Percentiles rank a stretch among this genome's conserved stretches.
Conservation (phyloP, 768 basidiomycete genomes). For the Tricholoma sp. region DNA sequence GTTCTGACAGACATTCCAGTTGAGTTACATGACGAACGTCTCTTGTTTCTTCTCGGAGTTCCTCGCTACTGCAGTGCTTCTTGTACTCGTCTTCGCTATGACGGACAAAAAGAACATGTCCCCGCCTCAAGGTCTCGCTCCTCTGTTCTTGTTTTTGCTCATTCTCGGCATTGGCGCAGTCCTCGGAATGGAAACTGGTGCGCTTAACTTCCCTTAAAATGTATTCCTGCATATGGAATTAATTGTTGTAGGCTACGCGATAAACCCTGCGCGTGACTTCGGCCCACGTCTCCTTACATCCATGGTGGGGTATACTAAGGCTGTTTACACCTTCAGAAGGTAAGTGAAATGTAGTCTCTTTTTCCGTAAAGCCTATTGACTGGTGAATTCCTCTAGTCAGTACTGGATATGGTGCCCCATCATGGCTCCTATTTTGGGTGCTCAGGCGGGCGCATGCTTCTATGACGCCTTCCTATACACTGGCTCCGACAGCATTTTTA, state of each 20-base stretch:
- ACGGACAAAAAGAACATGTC: conserved; percentile 49
- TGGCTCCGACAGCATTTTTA: conserved; percentile 51
- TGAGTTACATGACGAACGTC: conserved; percentile 35
- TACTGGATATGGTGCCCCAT: conserved; percentile 75
- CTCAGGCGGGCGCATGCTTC: conserved; percentile 42
- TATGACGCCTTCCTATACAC: conserved; percentile 59
- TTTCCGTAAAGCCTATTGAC: neutral
- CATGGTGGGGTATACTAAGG: conserved; percentile 60
- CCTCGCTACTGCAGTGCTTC: conserved; percentile 48
- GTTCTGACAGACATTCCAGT: conserved; percentile 13
- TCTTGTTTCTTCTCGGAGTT: conserved; percentile 48
- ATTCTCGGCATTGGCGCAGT: conserved; percentile 51
- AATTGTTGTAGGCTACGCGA: conserved; percentile 23
- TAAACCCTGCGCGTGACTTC: conserved; percentile 38
- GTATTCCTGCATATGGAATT: neutral
- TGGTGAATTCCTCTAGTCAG: conserved; percentile 35
- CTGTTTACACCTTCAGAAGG: conserved; percentile 35
- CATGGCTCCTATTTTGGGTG: conserved; percentile 54
- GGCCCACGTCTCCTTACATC: conserved; percentile 64
- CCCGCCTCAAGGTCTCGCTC: conserved; percentile 45
- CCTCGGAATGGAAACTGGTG: conserved; percentile 59
- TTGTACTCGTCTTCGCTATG: conserved; percentile 48
- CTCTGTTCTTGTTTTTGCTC: conserved; percentile 49
- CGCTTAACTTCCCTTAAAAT: neutral
- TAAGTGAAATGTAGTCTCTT: conserved; percentile 19